Evolutionary conservation across 768 basidiomycete species (phyloP).

Genomic region (Pisolithus microcarpus): DNA sequence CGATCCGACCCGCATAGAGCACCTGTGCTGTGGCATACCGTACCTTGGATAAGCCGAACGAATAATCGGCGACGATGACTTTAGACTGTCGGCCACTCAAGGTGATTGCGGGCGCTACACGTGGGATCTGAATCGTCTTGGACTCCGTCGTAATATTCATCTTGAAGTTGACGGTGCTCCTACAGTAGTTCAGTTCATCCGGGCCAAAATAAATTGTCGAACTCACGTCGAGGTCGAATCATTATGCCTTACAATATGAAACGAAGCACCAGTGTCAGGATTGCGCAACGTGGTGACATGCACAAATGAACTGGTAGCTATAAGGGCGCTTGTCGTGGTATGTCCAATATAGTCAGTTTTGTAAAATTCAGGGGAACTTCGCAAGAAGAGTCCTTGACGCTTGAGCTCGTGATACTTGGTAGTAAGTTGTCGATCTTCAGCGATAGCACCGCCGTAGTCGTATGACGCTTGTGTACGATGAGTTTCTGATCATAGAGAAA

Average conservation of each 20-base stretch:
- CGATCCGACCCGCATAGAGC: slow-evolving; percentile 59
- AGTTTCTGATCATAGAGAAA: background rate
- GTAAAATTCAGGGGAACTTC: slow-evolving; percentile 71
- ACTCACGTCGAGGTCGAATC: slow-evolving; percentile 62
- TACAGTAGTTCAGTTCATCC: background rate
- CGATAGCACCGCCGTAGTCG: slow-evolving; percentile 70
- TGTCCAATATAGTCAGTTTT: slow-evolving; percentile 74
- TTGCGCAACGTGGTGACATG: slow-evolving; percentile 62
- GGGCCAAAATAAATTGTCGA: background rate
- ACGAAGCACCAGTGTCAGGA: slow-evolving; percentile 56
- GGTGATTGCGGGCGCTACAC: slow-evolving; percentile 43
- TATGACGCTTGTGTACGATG: slow-evolving; percentile 43
- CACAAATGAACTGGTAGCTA: slow-evolving; percentile 37
- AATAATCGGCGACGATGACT: slow-evolving; percentile 63
- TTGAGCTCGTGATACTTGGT: slow-evolving; percentile 74
- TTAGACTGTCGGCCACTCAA: slow-evolving; percentile 70
- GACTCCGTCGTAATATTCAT: slow-evolving; percentile 49
- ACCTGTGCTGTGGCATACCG: slow-evolving; percentile 70
- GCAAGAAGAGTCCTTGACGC: slow-evolving; percentile 68
- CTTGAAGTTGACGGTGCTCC: slow-evolving; percentile 43
- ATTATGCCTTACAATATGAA: slow-evolving; percentile 64
- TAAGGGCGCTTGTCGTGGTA: slow-evolving; percentile 42
- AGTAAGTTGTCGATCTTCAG: slow-evolving; percentile 60
- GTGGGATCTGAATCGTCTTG: slow-evolving; percentile 51
- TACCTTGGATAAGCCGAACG: slow-evolving; percentile 56